Percentiles rank a stretch among this genome's conserved stretches.
These are phyloP conservation scores for Candida sp. DNA, from an alignment of 1,139 yeast species.

Conservation along the genomic window DNA sequence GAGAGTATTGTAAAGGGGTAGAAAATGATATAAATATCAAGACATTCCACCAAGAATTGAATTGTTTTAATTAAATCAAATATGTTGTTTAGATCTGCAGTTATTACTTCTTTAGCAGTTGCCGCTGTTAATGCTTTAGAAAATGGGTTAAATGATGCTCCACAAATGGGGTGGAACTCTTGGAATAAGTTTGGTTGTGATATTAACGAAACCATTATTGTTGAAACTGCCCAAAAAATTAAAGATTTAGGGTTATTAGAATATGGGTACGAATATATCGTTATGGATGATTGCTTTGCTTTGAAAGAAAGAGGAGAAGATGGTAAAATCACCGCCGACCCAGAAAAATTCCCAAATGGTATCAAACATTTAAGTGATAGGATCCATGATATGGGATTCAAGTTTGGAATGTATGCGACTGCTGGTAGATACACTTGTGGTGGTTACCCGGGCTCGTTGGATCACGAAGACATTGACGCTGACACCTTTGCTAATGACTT, in stretches of 20 bases:
- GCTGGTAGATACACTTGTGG: slow-evolving; percentile 25
- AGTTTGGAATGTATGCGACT: slow-evolving; percentile 23
- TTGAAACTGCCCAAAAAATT: slow-evolving; percentile 14
- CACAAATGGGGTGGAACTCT: slow-evolving; percentile 25
- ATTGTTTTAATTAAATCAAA: background rate
- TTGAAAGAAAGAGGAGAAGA: slow-evolving; percentile 6
- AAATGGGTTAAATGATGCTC: slow-evolving; percentile 19
- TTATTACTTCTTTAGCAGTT: background rate
- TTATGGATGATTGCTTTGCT: slow-evolving; percentile 24
- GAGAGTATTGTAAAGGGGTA: background rate
- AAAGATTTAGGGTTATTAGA: slow-evolving; percentile 17
- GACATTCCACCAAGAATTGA: too few species aligned
- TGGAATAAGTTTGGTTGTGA: slow-evolving; percentile 23
- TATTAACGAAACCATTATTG: slow-evolving; percentile 16
- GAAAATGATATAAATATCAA: background rate
- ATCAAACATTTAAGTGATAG: slow-evolving; percentile 15
- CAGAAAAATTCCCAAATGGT: slow-evolving; percentile 20
- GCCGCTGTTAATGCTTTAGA: slow-evolving; percentile 5
- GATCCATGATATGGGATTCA: slow-evolving; percentile 18
- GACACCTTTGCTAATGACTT: slow-evolving; percentile 17
- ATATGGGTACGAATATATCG: slow-evolving; percentile 20
- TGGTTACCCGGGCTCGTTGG: slow-evolving; percentile 21
- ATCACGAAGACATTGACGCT: slow-evolving; percentile 20
- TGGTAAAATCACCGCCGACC: slow-evolving; percentile 10
- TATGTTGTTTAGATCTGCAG: background rate